Base-by-base conservation (phyloP, 2,329 filamentous ascomycete species). In the Beauveria sp. region DNA sequence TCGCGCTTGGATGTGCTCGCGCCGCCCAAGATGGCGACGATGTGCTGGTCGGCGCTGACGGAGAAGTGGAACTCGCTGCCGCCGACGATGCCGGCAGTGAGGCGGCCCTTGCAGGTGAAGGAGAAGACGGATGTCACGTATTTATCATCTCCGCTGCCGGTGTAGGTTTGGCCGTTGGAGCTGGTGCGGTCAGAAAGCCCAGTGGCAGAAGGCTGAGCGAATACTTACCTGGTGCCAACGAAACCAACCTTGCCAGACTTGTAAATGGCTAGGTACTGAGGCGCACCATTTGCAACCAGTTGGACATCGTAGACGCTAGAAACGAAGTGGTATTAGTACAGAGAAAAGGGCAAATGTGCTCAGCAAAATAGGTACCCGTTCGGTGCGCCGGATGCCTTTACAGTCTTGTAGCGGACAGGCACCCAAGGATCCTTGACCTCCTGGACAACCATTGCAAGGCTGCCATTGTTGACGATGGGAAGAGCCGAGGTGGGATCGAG, bases 191-290 rank as follows among this genome's bases (percentile, higher is more conserved):
- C n/a, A 59, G 56, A 22, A 18, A 30, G 14, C 12, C 34, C 14
- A 37, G 34, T 37, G 3, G 30, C 4, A 16, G 14, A 14, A 12
- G 4, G 30, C 1, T 18, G 26, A 37, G 26, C 1, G n/a, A 14
- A n/a, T 26, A n/a, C 22, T 50, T 59, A 47, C 57, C 57, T 59
- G 2, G 48, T 59, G 48, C n/a, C 3, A 9, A 59, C 57, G 14
- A 59, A 59, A 18, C 48, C 57, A 24, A 59, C 57, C 26, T 59
- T 53, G 24, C 57, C 57, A n/a, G 57, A 59, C 48, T 59, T 59
- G 40, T 59, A 59, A 26, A 59, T 53, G 24, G 57, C 57, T 5
- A 59, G 7, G 14, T 53, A 59, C 16, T 22, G 48, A 16, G 48
- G 48, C 2, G 48, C 26, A 16, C 56, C 56, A 10, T 26, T 28